phyloP scores from a whole-genome alignment of 2,329 filamentous ascomycete species.

The Chrysosporium keratinophilum region DNA sequence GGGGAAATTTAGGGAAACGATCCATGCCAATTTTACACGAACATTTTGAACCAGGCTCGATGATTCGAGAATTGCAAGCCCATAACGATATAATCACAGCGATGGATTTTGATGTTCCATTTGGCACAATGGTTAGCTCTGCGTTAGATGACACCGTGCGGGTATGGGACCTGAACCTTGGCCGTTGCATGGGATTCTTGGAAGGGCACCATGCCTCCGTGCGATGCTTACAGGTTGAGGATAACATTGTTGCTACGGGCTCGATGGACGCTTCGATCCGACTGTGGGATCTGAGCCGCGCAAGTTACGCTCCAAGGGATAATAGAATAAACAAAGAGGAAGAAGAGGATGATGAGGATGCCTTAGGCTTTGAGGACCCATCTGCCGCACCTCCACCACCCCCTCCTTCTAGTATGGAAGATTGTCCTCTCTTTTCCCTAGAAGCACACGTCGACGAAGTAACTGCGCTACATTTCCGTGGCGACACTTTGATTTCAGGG shows the following conservation, averaged over 20 bases:
- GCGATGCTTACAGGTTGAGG: constrained; percentile 81
- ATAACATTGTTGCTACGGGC: constrained; percentile 89
- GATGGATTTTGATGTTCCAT: constrained; percentile 92
- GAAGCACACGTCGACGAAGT: constrained; percentile 89
- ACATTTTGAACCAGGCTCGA: constrained; percentile 80
- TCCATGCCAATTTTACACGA: constrained; percentile 95
- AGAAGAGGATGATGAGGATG: constrained; percentile 44
- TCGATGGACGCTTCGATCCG: constrained; percentile 90
- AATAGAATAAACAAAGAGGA: constrained; percentile 48
- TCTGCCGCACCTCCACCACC: constrained; percentile 58
- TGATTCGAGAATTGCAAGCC: constrained; percentile 77
- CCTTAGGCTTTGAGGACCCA: constrained; percentile 61
- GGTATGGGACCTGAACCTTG: constrained; percentile 93
- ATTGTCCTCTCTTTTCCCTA: constrained; percentile 80
- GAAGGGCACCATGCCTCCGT: constrained; percentile 95
- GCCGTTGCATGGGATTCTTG: constrained; percentile 78
- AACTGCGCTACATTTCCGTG: constrained; percentile 82
- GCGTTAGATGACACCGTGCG: constrained; percentile 86
- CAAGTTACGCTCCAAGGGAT: constrained; percentile 66
- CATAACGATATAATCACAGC: constrained; percentile 83
- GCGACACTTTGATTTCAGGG: constrained; percentile 83
- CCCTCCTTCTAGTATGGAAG: constrained; percentile 64
- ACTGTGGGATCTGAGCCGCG: constrained; percentile 86
- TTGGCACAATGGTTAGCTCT: constrained; percentile 86
- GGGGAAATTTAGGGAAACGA: constrained; percentile 38